Evolutionary conservation across 768 basidiomycete genomes (phyloP).

Genomic region (Xerocomellus intermedius): DNA sequence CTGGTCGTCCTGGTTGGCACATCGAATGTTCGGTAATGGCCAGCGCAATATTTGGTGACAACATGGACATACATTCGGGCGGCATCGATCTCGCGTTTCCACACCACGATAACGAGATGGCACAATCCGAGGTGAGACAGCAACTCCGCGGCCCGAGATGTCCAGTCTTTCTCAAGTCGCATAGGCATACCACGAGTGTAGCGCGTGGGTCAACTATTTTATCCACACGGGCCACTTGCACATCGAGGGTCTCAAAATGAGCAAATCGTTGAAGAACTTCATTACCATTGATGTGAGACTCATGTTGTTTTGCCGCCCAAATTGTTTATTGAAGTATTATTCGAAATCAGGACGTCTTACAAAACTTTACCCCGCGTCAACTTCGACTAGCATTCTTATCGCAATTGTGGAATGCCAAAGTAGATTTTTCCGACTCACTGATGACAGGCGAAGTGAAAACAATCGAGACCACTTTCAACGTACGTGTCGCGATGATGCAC

Average conservation of each 20-base stretch:
- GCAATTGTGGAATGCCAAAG: slow-evolving; percentile 88
- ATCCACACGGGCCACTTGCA: slow-evolving; percentile 97
- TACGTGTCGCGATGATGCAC: slow-evolving; percentile 37
- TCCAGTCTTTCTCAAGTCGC: slow-evolving; percentile 9
- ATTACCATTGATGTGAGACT: slow-evolving; percentile 86
- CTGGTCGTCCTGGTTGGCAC: slow-evolving; percentile 94
- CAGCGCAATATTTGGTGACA: slow-evolving; percentile 57
- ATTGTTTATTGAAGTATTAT: slow-evolving; percentile 1
- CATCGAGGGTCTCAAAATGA: slow-evolving; percentile 99
- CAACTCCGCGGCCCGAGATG: slow-evolving; percentile 3
- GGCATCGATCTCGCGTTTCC: slow-evolving; percentile 98
- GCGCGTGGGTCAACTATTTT: slow-evolving; percentile 98
- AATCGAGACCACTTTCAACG: slow-evolving; percentile 83
- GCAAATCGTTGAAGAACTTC: slow-evolving; percentile 98
- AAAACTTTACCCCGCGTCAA: slow-evolving; percentile 81
- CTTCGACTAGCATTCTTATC: slow-evolving; percentile 88
- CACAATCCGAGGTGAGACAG: slow-evolving; percentile 81
- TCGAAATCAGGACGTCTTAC: slow-evolving; percentile 71
- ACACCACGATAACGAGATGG: slow-evolving; percentile 98
- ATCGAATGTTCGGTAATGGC: slow-evolving; percentile 99
- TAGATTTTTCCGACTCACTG: slow-evolving; percentile 90
- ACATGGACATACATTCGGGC: slow-evolving; percentile 97
- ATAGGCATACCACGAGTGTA: slow-evolving; percentile 90
- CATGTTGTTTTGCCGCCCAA: background rate
- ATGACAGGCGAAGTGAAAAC: slow-evolving; percentile 88